Percentiles rank a stretch among this genome's conserved stretches.
These are phyloP conservation scores for Podaxis rugospora DNA, from an alignment of 768 basidiomycete species.

Conservation along the genomic window DNA sequence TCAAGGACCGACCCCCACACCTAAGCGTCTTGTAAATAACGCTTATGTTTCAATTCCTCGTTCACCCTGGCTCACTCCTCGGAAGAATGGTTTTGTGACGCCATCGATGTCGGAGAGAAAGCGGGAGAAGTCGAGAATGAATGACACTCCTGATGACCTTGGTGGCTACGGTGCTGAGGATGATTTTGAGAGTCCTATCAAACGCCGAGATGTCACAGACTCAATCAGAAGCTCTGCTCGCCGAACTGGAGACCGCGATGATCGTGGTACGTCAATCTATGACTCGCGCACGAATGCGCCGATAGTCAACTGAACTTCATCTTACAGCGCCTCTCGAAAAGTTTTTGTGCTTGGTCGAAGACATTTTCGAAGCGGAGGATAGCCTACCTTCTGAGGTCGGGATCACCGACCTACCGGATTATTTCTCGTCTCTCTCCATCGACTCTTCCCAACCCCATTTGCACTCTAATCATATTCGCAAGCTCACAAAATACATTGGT, in stretches of 20 bases:
- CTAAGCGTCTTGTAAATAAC: conserved; percentile 31
- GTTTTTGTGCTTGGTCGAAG: conserved; percentile 70
- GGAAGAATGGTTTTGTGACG: conserved; percentile 19
- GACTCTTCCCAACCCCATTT: conserved; percentile 62
- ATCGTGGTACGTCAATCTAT: conserved; percentile 46
- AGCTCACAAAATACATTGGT: conserved; percentile 64
- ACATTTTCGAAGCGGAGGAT: conserved; percentile 87
- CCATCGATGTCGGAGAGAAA: conserved; percentile 13
- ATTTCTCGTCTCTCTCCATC: conserved; percentile 57
- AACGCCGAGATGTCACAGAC: conserved; percentile 23
- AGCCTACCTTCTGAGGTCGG: conserved; percentile 36
- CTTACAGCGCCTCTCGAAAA: conserved; percentile 66
- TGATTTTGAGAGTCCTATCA: conserved; percentile 28
- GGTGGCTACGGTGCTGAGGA: conserved; percentile 57
- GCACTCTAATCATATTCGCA: conserved; percentile 52
- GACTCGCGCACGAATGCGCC: background rate
- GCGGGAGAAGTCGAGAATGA: conserved; percentile 27
- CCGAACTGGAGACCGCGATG: conserved; percentile 72
- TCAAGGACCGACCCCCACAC: conserved; percentile 23
- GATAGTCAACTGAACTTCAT: conserved; percentile 4
- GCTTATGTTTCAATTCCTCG: conserved; percentile 44
- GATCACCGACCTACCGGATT: conserved; percentile 69
- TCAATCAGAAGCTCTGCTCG: conserved; percentile 46
- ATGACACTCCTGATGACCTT: conserved; percentile 39
- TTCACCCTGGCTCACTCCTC: conserved; percentile 42